Base-by-base conservation (phyloP, 1,139 yeast genomes). In the Martiniozyma asiatica region DNA sequence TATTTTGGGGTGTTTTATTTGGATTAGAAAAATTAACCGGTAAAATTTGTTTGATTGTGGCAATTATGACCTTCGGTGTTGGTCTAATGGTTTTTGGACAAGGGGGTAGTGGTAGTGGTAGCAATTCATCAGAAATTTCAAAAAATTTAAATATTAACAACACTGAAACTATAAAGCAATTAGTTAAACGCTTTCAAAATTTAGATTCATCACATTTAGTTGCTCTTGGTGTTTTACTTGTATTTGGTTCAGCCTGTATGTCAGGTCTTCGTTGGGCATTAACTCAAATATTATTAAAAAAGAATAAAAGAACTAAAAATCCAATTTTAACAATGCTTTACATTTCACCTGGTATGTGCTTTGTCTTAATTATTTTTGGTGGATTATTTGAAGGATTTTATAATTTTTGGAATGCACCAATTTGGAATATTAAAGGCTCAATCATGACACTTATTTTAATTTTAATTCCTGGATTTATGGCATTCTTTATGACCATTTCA, bases 241-340 rank as follows among this genome's bases (percentile, higher is more conserved):
- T 87, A 2, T 55, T 89, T 19, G 55, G 71, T 2, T 89, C 95
- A 4, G 73, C 94, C 4, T 65, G 79, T 50, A 67, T 84, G 56
- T 78, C 93, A 14, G 98, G 98, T 1, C 59, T 89, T 32, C 66
- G 98, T 42, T 89, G 98, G 98, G 87, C 94, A 1, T 69, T 85
- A 42, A 85, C 97, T 4, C 97, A 89, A 51, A 53, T 89, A 18
- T 63, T 87, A 12, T 59, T 89, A 35, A 74, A 73, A 42, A 65
- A 63, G 34, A 73, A 74, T 44, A 62, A 62, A 17, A 61, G 67
- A 41, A 73, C 76, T 14, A 58, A 59, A 32, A 84, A 85, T 47
- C 93, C 97, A 3, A 70, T 89, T 18, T 63, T 77, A 27, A 84
- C 97, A 94, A 84, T 89, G 29, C 66, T 80, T 46, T 81, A 80